A percentile compares a stretch with the other conserved stretches of the same genome.
phyloP scores from a whole-genome alignment of 106 monocot species.

The Dendrobium huoshanense region DNA sequence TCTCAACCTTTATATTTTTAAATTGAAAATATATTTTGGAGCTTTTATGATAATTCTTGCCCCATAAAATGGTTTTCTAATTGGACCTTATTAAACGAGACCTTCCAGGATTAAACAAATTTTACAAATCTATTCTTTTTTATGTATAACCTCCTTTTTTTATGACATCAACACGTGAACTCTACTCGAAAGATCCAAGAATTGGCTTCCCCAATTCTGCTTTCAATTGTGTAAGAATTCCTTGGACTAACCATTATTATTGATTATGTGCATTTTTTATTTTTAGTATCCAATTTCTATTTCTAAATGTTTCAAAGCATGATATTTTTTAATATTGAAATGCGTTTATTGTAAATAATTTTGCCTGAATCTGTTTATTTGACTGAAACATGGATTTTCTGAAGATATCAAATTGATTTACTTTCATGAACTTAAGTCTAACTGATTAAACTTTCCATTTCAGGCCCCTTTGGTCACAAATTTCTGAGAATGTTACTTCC shows the following conservation, averaged over 20 bases:
- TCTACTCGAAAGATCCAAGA: no score
- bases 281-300: neutral
- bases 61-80: no score
- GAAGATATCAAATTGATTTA: neutral
- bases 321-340: neutral
- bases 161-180: no score
- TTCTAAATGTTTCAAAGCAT: neutral
- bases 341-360: neutral
- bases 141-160: no score
- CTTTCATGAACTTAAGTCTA: slow-evolving; percentile 3
- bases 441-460: neutral
- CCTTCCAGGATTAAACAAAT: no score
- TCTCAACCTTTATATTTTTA: no score
- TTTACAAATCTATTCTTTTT: no score
- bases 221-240: neutral
- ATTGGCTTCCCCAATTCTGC: neutral
- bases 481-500: slow-evolving; percentile 84
- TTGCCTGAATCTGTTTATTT: neutral
- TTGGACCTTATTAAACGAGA: no score
- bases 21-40: no score
- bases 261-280: neutral
- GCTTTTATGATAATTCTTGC: no score
- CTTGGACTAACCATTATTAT: neutral
- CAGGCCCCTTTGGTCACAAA: slow-evolving; percentile 70
- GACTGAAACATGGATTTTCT: neutral